phyloP scores from a whole-genome alignment of 2,329 filamentous ascomycete genomes.

The Aspergillus pseudoglaucus region DNA sequence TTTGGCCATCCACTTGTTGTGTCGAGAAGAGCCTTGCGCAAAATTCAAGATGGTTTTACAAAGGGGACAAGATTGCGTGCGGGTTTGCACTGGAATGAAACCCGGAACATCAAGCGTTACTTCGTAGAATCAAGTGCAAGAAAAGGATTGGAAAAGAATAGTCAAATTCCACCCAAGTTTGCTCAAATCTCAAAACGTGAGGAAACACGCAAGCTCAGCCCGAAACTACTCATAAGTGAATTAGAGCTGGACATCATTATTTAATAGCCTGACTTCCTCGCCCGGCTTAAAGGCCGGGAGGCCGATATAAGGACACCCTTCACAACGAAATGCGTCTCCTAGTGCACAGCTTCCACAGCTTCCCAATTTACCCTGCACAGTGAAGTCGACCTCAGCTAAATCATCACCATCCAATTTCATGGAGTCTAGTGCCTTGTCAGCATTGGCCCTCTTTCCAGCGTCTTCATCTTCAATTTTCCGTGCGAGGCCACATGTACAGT shows the following conservation, averaged over 20 bases:
- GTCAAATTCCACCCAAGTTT: too few species aligned
- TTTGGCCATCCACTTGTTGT: too few species aligned
- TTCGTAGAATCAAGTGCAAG: neutral
- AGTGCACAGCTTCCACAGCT: conserved; percentile 91
- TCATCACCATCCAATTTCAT: conserved; percentile 69
- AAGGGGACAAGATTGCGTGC: too few species aligned
- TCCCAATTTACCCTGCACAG: conserved; percentile 91
- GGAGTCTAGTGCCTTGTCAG: conserved; percentile 51
- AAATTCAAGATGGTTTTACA: too few species aligned
- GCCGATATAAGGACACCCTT: conserved; percentile 75
- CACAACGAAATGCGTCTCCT: conserved; percentile 79
- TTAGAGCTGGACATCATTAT: conserved; percentile 77
- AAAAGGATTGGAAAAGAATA: too few species aligned
- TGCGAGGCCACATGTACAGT: conserved; percentile 91
- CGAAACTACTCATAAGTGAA: too few species aligned
- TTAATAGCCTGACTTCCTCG: conserved; percentile 82
- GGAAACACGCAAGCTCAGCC: too few species aligned
- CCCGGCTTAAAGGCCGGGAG: conserved; percentile 95
- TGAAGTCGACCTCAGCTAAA: conserved; percentile 83
- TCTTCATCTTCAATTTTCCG: conserved; percentile 84
- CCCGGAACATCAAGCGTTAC: too few species aligned
- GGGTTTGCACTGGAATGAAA: too few species aligned
- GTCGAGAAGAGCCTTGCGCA: too few species aligned
- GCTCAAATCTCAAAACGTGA: too few species aligned
- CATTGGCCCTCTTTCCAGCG: conserved; percentile 55